Base-by-base conservation (phyloP, 495 filamentous ascomycete species). In the Bacidia gigantensis region DNA sequence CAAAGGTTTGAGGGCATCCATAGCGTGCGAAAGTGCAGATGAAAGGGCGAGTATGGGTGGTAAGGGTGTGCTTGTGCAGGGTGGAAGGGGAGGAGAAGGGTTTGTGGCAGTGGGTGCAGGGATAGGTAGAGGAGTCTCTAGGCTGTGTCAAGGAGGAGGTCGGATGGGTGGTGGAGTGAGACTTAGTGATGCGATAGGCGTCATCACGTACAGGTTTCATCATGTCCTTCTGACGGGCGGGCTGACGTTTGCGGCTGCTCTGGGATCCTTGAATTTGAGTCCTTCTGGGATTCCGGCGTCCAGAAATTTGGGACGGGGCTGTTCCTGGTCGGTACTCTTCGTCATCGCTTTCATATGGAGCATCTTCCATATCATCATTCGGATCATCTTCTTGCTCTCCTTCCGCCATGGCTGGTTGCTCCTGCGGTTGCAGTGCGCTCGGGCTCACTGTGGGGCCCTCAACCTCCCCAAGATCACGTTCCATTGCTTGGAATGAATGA, bases 1-100 rank as follows among this genome's bases (percentile, higher is more conserved):
- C 81, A 61, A 98, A 96, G 0, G 80, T 88, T 58, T 84, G 87
- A 5, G 64, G 64, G 63, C 92, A 98, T n/a, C 82, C 85, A 53
- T 90, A 93, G 50, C 78, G 80, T 11, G 78, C 65, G 67, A 95
- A 90, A 53, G 83, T 82, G 69, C 90, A 97, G 45, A 73, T 67
- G 64, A 89, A 95, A 0, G 83, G 80, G 2, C 85, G 80, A 1
- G 71, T 74, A 49, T 79, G 70, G 0, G 49, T 46, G 1, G 58
- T 50, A 21, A 56, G 40, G 20, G 52, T 49, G 49, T 62, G 60
- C 26, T 61, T 63, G 49, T 56, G 42, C 2, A 62, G 49, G 17
- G 54, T 50, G 12, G 60, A 55, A 25, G 49, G 35, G 17, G 58
- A 60, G 1, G 47, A 32, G 35, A 60, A 60, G 39, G 18, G 20